A percentile compares a stretch with the other conserved stretches of the same genome.
Conservation (phyloP, 169 alveolate species). For the Plasmodium malariae region DNA sequence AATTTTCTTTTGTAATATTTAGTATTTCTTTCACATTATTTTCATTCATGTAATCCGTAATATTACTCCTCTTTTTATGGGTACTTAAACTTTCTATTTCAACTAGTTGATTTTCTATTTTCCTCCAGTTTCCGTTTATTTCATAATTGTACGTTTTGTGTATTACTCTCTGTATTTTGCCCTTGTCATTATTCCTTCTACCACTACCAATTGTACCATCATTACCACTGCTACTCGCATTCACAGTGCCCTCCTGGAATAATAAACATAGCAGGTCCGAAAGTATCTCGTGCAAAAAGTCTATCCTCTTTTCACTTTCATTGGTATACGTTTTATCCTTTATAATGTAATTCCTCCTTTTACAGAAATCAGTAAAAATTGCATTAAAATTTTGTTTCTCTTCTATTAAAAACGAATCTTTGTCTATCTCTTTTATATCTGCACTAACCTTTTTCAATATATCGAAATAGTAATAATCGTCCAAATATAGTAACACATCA, state of each 20-base stretch:
- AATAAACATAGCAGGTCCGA: constrained; percentile 45
- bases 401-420: constrained; percentile 1
- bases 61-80: background rate
- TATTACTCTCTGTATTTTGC: constrained; percentile 2
- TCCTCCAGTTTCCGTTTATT: background rate
- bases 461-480: constrained; percentile 55
- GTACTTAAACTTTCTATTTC: constrained; percentile 12
- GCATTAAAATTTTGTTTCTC: background rate
- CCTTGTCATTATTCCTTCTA: background rate
- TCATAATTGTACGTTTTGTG: background rate
- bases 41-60: background rate
- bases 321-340: constrained; percentile 23
- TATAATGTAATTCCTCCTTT: constrained; percentile 30
- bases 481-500: constrained; percentile 49
- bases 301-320: constrained; percentile 46
- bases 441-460: constrained; percentile 20
- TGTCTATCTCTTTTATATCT: constrained; percentile 61
- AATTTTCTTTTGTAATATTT: background rate
- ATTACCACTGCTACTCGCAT: background rate
- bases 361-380: constrained; percentile 24
- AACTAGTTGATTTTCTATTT: constrained; percentile 5
- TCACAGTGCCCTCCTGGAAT: no score
- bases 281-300: constrained; percentile 46
- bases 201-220: background rate
- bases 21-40: constrained; percentile 8